Percentiles rank a stretch among this genome's conserved stretches.
Conservation (phyloP, 495 filamentous ascomycete genomes). For the Aspergillus indologenus region DNA sequence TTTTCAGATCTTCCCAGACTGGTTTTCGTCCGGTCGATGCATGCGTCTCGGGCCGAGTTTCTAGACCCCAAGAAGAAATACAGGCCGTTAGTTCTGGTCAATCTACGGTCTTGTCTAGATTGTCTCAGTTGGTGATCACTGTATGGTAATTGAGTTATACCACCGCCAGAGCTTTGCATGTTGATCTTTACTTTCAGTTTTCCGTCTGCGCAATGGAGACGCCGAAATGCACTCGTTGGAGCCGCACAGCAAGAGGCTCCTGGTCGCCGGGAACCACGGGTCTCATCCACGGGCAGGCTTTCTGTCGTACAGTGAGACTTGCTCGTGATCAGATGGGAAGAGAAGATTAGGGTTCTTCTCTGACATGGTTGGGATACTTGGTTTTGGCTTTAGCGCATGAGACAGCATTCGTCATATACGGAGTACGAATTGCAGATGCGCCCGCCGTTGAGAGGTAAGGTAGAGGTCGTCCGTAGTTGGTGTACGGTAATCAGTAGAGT, state of each 20-base stretch:
- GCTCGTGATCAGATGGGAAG: constrained; percentile 1
- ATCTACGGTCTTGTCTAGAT: background rate
- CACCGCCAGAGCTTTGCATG: background rate
- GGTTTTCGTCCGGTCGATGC: background rate
- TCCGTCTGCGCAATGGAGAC: too few species aligned
- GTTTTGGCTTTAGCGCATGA: constrained; percentile 7
- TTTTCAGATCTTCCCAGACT: background rate
- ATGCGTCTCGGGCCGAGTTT: background rate
- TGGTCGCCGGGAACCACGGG: background rate
- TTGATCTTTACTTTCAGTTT: too few species aligned
- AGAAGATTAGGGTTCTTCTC: constrained; percentile 2
- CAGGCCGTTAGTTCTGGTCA: background rate
- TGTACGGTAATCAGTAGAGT: too few species aligned
- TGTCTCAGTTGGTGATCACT: too few species aligned
- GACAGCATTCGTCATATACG: constrained; percentile 3
- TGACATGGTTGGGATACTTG: background rate
- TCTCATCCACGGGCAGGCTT: background rate
- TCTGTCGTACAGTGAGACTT: background rate
- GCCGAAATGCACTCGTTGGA: background rate
- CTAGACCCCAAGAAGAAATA: background rate
- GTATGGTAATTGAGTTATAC: background rate
- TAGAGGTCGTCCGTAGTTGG: background rate
- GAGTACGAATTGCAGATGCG: background rate
- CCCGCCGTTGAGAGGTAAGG: background rate
- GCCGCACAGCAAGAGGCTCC: background rate